Base-by-base conservation (phyloP, 2,329 filamentous ascomycete genomes). In the Aspergillus candidus region DNA sequence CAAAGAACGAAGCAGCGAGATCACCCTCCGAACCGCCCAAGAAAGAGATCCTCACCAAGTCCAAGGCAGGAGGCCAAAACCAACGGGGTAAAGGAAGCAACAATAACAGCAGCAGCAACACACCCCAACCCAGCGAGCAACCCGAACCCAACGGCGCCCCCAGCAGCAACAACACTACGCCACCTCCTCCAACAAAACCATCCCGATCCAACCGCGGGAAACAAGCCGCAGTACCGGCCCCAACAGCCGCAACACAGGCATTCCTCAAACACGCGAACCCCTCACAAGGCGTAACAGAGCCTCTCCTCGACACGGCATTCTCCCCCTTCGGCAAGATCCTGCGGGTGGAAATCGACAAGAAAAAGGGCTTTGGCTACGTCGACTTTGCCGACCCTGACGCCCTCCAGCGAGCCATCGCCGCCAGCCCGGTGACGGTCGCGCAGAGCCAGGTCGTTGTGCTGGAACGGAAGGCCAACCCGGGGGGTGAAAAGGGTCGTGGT, bases 281-380 rank as follows among this genome's bases (percentile, higher is more conserved):
- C 10, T 93, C 89, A 0, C 91, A 96, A 61, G 91, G 91, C 11
- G 86, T 96, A 37, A 96, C 88, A 0, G 91, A 96, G 60, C 72
- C 83, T 0, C 69, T 89, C 0, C 79, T 97, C 2, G 82, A 84
- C 56, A 78, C 84, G 53, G 82, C 86, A 1, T 80, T 97, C 61
- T 76, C 82, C 35, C 67, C 71, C 0, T 94, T 88, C 55, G 91
- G 91, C 2, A 66, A 78, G 1, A 79, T 96, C 36, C 79, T 79
- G 0, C 84, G 81, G 52, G 87, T 95, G 13, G 91, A 96, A 57
- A 91, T 97, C 42, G 91, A 97, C 62, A 90, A 89, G 65, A 86
- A 90, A 58, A 96, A 96, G 65, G 89, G 89, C 0, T 94, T 95
- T 58, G 91, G 89, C 2, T 95, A 96, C 62, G 84, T 94, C 32